phyloP scores from a whole-genome alignment of 2,329 filamentous ascomycete species.

The Catunica adiposa region DNA sequence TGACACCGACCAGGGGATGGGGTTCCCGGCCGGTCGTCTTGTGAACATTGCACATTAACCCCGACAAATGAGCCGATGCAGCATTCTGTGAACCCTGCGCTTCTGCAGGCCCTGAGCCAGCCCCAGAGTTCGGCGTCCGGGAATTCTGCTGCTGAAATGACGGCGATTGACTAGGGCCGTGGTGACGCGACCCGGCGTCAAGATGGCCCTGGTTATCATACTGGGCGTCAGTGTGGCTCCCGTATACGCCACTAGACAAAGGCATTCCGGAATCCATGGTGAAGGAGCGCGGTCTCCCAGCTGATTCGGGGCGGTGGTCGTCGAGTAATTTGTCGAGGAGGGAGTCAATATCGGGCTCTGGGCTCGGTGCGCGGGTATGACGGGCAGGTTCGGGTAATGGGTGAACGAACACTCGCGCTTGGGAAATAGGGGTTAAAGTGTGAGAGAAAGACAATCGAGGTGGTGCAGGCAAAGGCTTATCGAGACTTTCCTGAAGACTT shows the following conservation, averaged over 20 bases:
- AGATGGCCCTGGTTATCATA: slow-evolving; percentile 25
- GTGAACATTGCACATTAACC: slow-evolving; percentile 55
- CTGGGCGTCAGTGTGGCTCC: slow-evolving; percentile 11
- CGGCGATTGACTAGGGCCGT: slow-evolving; percentile 40
- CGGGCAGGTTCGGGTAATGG: slow-evolving; percentile 18
- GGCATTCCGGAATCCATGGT: slow-evolving; percentile 13
- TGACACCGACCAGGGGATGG: slow-evolving; percentile 80
- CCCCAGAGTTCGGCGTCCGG: slow-evolving; percentile 13
- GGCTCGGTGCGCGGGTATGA: neutral
- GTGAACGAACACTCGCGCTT: slow-evolving; percentile 10
- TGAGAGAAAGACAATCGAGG: slow-evolving; percentile 23
- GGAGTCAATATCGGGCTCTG: neutral
- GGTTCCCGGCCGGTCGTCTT: slow-evolving; percentile 84
- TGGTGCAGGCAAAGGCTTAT: slow-evolving; percentile 38
- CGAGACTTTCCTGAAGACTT: slow-evolving; percentile 39
- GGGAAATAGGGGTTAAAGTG: slow-evolving; percentile 14
- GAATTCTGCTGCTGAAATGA: slow-evolving; percentile 24
- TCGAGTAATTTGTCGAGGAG: neutral
- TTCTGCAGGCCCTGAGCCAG: neutral
- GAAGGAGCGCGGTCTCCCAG: slow-evolving; percentile 2
- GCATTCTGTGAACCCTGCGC: slow-evolving; percentile 26
- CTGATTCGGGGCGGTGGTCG: neutral
- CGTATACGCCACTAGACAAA: slow-evolving; percentile 11
- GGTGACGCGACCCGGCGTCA: slow-evolving; percentile 36
- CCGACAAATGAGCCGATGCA: slow-evolving; percentile 43